Percentiles rank a stretch among this genome's conserved stretches.
phyloP scores from a whole-genome alignment of 1,284 basidiomycete species.

The Kalmanozyma brasiliensis region DNA sequence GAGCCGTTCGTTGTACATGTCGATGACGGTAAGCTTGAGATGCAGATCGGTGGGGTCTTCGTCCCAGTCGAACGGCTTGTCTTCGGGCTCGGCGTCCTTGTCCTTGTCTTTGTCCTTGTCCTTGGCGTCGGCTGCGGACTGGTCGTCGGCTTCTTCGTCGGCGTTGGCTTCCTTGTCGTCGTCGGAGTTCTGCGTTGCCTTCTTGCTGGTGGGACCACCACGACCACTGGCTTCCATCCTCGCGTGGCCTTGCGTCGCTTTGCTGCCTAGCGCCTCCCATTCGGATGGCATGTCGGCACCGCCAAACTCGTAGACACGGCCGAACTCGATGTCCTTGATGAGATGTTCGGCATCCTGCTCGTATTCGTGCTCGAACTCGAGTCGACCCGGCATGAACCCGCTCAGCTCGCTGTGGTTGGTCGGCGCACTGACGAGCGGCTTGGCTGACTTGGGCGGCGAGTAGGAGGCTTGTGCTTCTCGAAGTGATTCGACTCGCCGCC shows the following conservation, averaged over 20 bases:
- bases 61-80: slow-evolving; percentile 71
- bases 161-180: slow-evolving; percentile 45
- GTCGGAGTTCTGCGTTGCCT: slow-evolving; percentile 49
- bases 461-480: slow-evolving; percentile 59
- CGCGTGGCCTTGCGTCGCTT: slow-evolving; percentile 55
- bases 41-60: slow-evolving; percentile 83
- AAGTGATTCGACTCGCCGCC: slow-evolving; percentile 61
- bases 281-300: slow-evolving; percentile 73
- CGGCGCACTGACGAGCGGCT: slow-evolving; percentile 89
- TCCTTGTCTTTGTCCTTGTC: slow-evolving; percentile 56
- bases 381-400: slow-evolving; percentile 91
- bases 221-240: slow-evolving; percentile 74
- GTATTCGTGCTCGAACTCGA: slow-evolving; percentile 96
- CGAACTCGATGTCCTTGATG: slow-evolving; percentile 96
- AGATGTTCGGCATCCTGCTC: slow-evolving; percentile 91
- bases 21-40: slow-evolving; percentile 88
- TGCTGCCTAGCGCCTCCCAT: slow-evolving; percentile 58
- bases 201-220: slow-evolving; percentile 68
- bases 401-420: slow-evolving; percentile 88
- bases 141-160: slow-evolving; percentile 26
- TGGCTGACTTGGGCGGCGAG: slow-evolving; percentile 67
- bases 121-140: slow-evolving; percentile 45
- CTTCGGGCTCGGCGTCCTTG: slow-evolving; percentile 52
- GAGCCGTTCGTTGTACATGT: slow-evolving; percentile 92
- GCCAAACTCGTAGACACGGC: slow-evolving; percentile 83